A percentile compares a stretch with the other conserved stretches of the same genome.
Evolutionary conservation across 257 asterid species (phyloP).

Genomic region (Jasminum sambac): DNA sequence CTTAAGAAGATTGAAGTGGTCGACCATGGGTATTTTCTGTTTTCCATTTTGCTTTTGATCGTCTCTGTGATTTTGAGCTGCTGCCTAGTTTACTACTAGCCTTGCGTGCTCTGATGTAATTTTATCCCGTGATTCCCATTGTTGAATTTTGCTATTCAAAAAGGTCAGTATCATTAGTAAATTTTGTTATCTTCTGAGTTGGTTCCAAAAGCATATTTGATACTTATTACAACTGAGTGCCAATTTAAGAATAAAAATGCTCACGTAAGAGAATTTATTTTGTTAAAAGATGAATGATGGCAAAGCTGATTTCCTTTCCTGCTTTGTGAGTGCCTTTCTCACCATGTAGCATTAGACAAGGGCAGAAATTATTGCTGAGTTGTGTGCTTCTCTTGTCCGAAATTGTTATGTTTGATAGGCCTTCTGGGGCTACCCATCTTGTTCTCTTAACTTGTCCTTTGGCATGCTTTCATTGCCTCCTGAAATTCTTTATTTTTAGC

Average conservation of each 20-base stretch:
- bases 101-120: neutral
- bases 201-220: neutral
- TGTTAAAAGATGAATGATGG: neutral
- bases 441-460: conserved; percentile 16
- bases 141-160: neutral
- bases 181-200: neutral
- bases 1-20: conserved; percentile 47
- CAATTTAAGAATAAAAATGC: neutral
- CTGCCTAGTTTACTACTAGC: neutral
- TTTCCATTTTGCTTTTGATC: neutral
- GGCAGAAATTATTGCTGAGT: neutral
- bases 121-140: neutral
- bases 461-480: conserved; percentile 17
- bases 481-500: conserved; percentile 42
- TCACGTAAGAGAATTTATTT: neutral
- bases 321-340: neutral
- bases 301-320: neutral
- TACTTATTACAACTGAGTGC: neutral
- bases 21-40: conserved; percentile 75
- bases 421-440: conserved; percentile 15
- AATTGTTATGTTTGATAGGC: neutral
- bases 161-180: neutral
- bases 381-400: conserved; percentile 15
- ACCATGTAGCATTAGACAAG: neutral
- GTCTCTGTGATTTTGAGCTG: neutral